Percentiles rank a stretch among this genome's conserved stretches.
phyloP scores from a whole-genome alignment of 805 yeast species.

The Candida hungchunana region DNA sequence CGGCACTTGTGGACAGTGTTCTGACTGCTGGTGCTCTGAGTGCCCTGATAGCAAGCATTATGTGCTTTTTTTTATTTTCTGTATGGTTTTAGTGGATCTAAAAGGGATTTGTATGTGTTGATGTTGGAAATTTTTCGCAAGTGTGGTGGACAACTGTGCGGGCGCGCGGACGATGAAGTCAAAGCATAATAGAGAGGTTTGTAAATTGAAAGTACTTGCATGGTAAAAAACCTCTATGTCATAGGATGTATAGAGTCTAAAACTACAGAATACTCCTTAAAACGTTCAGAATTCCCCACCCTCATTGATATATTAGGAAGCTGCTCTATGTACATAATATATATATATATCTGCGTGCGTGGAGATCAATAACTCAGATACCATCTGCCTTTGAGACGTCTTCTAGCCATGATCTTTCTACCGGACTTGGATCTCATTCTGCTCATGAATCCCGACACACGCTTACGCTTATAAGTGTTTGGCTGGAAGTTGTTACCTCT shows the following conservation, averaged over 20 bases:
- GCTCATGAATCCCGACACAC: slow-evolving; percentile 85
- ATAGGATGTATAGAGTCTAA: too few species aligned
- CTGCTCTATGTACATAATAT: neutral
- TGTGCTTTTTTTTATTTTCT: too few species aligned
- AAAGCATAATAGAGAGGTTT: too few species aligned
- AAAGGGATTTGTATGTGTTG: too few species aligned
- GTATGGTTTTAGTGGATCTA: neutral
- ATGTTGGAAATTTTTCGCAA: too few species aligned
- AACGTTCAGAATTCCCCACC: neutral
- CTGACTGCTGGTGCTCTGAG: slow-evolving; percentile 4
- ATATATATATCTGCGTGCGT: neutral
- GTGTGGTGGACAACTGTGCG: too few species aligned
- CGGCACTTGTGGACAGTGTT: slow-evolving; percentile 13
- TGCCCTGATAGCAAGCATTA: too few species aligned
- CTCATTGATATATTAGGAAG: neutral
- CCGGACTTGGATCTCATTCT: slow-evolving; percentile 74
- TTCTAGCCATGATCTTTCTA: slow-evolving; percentile 68
- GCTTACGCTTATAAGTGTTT: slow-evolving; percentile 82
- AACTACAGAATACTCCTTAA: neutral
- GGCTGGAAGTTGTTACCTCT: slow-evolving; percentile 97
- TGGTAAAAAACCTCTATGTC: too few species aligned
- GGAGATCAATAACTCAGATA: slow-evolving; percentile 66
- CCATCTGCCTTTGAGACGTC: slow-evolving; percentile 92
- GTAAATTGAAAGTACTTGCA: too few species aligned
- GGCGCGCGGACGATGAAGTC: too few species aligned